Evolutionary conservation across 495 filamentous ascomycete genomes (phyloP), one percentile per base, ranked within the genome.

Genomic region (Friedmanniomyces endolithicus): DNA sequence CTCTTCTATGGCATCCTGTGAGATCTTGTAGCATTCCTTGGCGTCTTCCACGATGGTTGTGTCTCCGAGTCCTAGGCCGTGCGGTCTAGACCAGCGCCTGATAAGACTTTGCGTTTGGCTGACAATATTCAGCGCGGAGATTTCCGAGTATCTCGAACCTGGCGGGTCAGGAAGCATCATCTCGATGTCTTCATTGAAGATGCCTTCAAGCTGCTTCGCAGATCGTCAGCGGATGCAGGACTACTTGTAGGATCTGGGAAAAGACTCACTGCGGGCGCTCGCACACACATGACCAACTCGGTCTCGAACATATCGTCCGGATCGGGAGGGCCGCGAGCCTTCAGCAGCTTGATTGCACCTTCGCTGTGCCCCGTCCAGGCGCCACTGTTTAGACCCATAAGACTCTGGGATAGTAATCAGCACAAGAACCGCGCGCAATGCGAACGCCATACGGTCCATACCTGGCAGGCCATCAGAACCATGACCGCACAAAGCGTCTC

Each of bases 201-300:
- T 16, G 17, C 37, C 37, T 41, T 41, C 37, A 2, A 41, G 12
- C 2, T n/a, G 17, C 37, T 41, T 16, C 3, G 3, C 12, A 41
- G 12, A 14, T 41, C 9, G 12, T 41, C 37, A 41, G 37, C 37
- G 17, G 12, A 31, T 31, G 27, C 27, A 31, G 12, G 6, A 14
- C 16, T 16, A 3, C n/a, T n/a, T n/a, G n/a, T n/a, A n/a, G 6
- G 37, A 41, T 41, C 12, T 14, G 16, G 6, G 6, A 14, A 3
- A 19, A 41, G 12, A 39, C 65, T 67, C 59, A 71, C 27, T 64
- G 63, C 11, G 16, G 46, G 51, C 29, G 58, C 67, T 14, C 34
- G 33, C 50, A 24, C 33, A 24, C 6, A 2, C n/a, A 50, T 16
- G n/a, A 50, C 12, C 20, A 50, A 8, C 29, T 50, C 6, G 11